phyloP scores from a whole-genome alignment of 2,329 filamentous ascomycete species.

The Arthrobotrys entomopaga region DNA sequence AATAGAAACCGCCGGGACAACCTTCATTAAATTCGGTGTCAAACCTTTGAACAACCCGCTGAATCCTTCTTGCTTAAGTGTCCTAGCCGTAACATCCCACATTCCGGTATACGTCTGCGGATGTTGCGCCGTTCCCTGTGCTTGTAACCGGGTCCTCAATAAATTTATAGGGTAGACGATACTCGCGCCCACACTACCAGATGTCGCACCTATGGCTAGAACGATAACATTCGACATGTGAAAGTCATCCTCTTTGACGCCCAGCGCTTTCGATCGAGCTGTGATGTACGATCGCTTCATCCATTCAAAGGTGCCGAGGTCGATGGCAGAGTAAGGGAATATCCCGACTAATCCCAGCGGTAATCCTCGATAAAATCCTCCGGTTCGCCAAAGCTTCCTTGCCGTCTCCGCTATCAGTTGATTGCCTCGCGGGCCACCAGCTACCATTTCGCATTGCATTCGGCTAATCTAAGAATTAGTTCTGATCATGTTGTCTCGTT shows the following conservation, averaged over 20 bases:
- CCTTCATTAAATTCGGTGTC: slow-evolving; percentile 94
- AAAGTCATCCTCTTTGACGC: slow-evolving; percentile 84
- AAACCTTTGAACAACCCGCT: slow-evolving; percentile 92
- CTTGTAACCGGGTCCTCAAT: slow-evolving; percentile 84
- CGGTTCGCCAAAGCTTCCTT: slow-evolving; percentile 82
- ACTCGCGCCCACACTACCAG: slow-evolving; percentile 90
- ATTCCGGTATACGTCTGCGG: slow-evolving; percentile 90
- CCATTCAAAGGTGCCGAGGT: slow-evolving; percentile 93
- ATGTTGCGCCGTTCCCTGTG: slow-evolving; percentile 92
- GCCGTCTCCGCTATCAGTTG: slow-evolving; percentile 83
- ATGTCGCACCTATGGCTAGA: slow-evolving; percentile 88
- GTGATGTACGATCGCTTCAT: slow-evolving; percentile 79
- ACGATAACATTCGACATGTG: slow-evolving; percentile 79
- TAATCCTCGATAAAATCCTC: slow-evolving; percentile 89
- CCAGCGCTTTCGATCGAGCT: slow-evolving; percentile 74
- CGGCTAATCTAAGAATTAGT: slow-evolving; percentile 62
- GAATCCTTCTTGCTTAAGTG: slow-evolving; percentile 81
- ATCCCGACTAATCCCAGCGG: slow-evolving; percentile 94
- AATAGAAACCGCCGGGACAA: slow-evolving; percentile 94
- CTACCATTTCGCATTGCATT: slow-evolving; percentile 93
- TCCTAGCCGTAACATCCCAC: slow-evolving; percentile 85
- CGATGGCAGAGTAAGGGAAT: slow-evolving; percentile 97
- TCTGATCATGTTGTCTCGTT: not conserved
- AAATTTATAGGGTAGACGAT: slow-evolving; percentile 96
- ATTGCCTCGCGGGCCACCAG: slow-evolving; percentile 84